Evolutionary conservation across 192 early-diverging fungal genomes (phyloP).

Genomic region (Coemansia biformis): DNA sequence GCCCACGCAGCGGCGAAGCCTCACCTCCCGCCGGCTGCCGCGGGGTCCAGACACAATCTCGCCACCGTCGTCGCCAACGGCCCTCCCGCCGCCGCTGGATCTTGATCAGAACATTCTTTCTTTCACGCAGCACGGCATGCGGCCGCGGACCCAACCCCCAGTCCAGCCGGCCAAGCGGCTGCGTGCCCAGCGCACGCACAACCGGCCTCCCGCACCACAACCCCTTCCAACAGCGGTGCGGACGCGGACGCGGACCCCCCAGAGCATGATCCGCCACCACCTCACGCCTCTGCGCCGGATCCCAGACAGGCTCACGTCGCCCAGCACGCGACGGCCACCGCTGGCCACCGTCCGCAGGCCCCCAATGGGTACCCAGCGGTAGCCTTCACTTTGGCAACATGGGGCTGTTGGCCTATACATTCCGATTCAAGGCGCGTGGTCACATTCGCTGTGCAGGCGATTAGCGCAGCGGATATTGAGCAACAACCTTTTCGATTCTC

Average conservation of each 20-base stretch:
- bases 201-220: too few relatives aligned
- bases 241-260: not conserved
- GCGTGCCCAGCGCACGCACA: not conserved
- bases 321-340: constrained; percentile 1
- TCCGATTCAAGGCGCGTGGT: too few relatives aligned
- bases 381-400: too few relatives aligned
- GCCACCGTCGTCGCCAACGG: too few relatives aligned
- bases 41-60: constrained; percentile 1
- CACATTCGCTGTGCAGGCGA: too few relatives aligned
- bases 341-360: not conserved
- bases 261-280: not conserved
- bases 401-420: too few relatives aligned
- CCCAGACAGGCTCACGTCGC: not conserved
- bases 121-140: constrained; percentile 1
- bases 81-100: too few relatives aligned
- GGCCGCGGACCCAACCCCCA: too few relatives aligned
- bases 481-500: too few relatives aligned
- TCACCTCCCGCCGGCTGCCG: not conserved
- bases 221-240: not conserved
- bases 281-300: constrained; percentile 17
- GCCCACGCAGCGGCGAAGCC: constrained; percentile 7
- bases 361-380: too few relatives aligned
- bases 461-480: too few relatives aligned
- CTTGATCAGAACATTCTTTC: constrained; percentile 14
- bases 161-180: not conserved